Evolutionary conservation across 2,329 filamentous ascomycete species (phyloP).

Genomic region (Lachnellula suecica): DNA sequence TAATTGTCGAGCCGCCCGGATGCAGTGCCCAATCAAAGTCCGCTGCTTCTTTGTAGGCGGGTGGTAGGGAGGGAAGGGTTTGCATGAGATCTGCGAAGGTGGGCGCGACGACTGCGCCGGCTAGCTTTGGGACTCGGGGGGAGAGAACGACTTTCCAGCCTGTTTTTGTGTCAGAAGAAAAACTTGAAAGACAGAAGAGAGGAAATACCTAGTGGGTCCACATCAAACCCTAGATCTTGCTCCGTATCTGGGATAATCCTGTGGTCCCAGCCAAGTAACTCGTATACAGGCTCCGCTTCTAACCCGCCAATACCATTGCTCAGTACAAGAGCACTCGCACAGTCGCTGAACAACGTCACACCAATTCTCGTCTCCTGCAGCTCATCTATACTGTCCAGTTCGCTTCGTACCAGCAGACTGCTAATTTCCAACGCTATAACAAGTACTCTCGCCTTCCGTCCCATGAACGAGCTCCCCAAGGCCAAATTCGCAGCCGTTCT

Average conservation of each 20-base stretch:
- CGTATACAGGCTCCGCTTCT: slow-evolving; percentile 44
- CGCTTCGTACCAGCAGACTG: slow-evolving; percentile 61
- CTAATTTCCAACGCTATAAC: slow-evolving; percentile 65
- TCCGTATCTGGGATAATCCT: slow-evolving; percentile 61
- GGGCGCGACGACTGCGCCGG: slow-evolving; percentile 49
- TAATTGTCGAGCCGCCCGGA: slow-evolving; percentile 66
- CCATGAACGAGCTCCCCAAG: slow-evolving; percentile 57
- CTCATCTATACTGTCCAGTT: slow-evolving; percentile 61
- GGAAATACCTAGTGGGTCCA: slow-evolving; percentile 55
- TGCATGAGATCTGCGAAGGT: slow-evolving; percentile 55
- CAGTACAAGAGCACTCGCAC: slow-evolving; percentile 63
- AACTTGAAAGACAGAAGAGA: not conserved
- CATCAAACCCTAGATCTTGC: slow-evolving; percentile 63
- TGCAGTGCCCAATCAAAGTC: slow-evolving; percentile 76
- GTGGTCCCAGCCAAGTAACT: slow-evolving; percentile 66
- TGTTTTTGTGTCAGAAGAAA: slow-evolving; percentile 7
- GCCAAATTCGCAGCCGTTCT: slow-evolving; percentile 67
- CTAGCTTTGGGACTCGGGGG: slow-evolving; percentile 58
- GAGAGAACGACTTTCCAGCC: slow-evolving; percentile 69
- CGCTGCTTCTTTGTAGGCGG: slow-evolving; percentile 42
- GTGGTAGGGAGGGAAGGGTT: slow-evolving; percentile 45
- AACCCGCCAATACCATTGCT: slow-evolving; percentile 58
- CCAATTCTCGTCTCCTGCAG: slow-evolving; percentile 63
- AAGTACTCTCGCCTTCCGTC: slow-evolving; percentile 60
- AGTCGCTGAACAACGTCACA: slow-evolving; percentile 67